These are phyloP conservation scores for Tetragonia tetragonoides DNA, from an alignment of 148 eudicot species.

Conservation along the genomic window DNA sequence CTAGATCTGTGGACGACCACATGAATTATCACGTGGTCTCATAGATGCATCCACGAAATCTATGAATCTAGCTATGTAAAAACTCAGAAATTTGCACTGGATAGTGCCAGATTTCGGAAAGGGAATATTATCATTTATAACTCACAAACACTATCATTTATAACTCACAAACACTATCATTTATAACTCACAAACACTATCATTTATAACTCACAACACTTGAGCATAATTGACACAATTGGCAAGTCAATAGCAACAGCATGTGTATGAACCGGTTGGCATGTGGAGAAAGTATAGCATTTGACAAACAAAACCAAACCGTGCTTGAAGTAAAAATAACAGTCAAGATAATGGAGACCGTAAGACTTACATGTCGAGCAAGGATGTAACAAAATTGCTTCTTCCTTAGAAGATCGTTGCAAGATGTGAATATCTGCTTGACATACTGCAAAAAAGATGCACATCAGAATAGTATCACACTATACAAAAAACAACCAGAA, in stretches of 20 bases:
- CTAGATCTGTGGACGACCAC: no score
- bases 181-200: no score
- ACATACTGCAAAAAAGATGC: constrained; percentile 59
- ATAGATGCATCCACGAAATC: background rate
- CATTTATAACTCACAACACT: no score
- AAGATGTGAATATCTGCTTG: constrained; percentile 65
- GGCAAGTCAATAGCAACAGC: background rate
- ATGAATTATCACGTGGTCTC: no score
- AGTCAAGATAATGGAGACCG: constrained; percentile 7
- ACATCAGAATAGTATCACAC: background rate
- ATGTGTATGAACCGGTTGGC: background rate
- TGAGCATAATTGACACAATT: no score
- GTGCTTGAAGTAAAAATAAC: background rate
- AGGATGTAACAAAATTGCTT: constrained; percentile 90
- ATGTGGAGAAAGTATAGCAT: background rate
- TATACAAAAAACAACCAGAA: background rate
- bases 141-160: no score
- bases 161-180: no score
- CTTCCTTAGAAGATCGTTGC: constrained; percentile 58
- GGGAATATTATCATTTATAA: background rate
- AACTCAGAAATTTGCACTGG: background rate
- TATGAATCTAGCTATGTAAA: background rate
- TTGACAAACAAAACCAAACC: constrained; percentile 4
- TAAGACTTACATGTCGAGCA: constrained; percentile 78
- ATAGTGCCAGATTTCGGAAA: background rate